Base-by-base conservation (phyloP, 305 asterid species). In the Stenogyne calaminthoides region DNA sequence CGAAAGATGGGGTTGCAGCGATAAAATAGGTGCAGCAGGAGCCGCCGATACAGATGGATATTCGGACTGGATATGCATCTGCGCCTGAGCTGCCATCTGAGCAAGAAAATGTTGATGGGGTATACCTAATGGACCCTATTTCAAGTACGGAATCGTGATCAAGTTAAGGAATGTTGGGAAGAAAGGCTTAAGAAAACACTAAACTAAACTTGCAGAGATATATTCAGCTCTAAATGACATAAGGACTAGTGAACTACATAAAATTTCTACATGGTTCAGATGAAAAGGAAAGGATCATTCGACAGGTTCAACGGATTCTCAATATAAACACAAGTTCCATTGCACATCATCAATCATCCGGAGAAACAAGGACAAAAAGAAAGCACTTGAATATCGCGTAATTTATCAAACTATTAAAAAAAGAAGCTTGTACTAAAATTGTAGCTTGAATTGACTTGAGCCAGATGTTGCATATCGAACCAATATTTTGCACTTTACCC, bases 91-190 rank as follows among this genome's bases (percentile, higher is more conserved):
- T 62, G 88, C 75, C 69, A 85, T 36, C 79, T 85, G 96, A 80
- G 92, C 86, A 60, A 82, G 80, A 47, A 78, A 77, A 76, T 92
- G 95, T 76, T 85, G 94, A 62, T 86, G 88, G 5, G 96, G 78
- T 39, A 83, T 67, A 73, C 91, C 96, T 67, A 80, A 81, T 5
- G 80, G 58, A 57, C 87, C 90, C 96, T 88, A 73, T 72, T 69
- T 75, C 66, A 78, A 79, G 77, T 37, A 40, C 62, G 70, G 15
- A 11, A 20, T 11, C 36, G 70, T 3, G 71, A 77, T 69, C 69
- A 49, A 72, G 58, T 56, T 46, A 14, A 46, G 18, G n/a, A 44
- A 46, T 12, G 16, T 44, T 44, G 15, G 15, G 49, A 44, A 44
- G 18, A 14, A 42, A n/a, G n/a, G n/a, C n/a, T n/a, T n/a, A n/a